Conservation (phyloP, 1,284 basidiomycete genomes). For the Irpex lacteus region DNA sequence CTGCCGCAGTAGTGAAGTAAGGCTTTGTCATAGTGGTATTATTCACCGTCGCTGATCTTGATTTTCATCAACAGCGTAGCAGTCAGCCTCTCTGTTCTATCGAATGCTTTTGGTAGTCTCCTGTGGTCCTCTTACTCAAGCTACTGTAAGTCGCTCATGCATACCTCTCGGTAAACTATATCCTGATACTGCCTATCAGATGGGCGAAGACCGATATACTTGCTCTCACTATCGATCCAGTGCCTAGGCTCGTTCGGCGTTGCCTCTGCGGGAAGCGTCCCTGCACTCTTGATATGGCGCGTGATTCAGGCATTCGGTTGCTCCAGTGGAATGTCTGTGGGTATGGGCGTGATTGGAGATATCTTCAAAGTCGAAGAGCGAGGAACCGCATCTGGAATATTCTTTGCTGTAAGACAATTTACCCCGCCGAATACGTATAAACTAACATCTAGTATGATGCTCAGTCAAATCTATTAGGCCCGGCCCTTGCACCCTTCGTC, state of each 20-base stretch:
- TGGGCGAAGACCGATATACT: conserved; percentile 62
- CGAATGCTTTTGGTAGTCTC: conserved; percentile 39
- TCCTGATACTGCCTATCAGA: conserved; percentile 31
- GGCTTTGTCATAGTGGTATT: conserved; percentile 15
- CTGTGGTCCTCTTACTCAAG: conserved; percentile 51
- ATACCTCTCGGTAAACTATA: neutral
- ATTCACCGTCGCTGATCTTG: neutral
- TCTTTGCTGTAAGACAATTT: conserved; percentile 33
- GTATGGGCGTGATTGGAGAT: conserved; percentile 44
- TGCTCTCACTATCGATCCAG: conserved; percentile 56
- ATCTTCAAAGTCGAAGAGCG: conserved; percentile 39
- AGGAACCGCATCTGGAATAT: conserved; percentile 41
- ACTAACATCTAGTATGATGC: neutral
- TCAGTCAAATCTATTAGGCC: conserved; percentile 27
- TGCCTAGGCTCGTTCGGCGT: conserved; percentile 60
- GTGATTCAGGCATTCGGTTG: conserved; percentile 61
- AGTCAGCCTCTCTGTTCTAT: conserved; percentile 43
- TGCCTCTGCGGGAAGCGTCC: conserved; percentile 41
- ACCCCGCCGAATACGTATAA: neutral
- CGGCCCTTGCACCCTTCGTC: conserved; percentile 28
- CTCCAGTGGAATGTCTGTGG: conserved; percentile 35
- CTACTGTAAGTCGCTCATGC: conserved; percentile 39
- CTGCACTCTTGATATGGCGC: conserved; percentile 54
- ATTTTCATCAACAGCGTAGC: conserved; percentile 31
- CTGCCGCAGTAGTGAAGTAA: conserved; percentile 54